Evolutionary conservation across 768 basidiomycete genomes (phyloP), one percentile per base, ranked within the genome.

Genomic region (Amanita inopinata): DNA sequence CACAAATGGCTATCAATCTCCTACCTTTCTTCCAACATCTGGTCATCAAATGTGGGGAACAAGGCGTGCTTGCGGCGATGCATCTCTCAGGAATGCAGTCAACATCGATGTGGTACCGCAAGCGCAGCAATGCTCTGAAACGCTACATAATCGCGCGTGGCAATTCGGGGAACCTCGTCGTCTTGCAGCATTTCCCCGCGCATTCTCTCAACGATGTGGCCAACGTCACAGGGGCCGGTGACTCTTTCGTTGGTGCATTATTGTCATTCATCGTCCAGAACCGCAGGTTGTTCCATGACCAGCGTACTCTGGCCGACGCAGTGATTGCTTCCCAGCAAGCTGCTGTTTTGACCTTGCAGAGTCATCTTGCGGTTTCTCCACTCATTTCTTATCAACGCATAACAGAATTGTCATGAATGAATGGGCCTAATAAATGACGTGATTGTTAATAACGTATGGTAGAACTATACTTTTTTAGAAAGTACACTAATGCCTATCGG

Each of bases 171-270:
- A 71, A 75, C 44, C 60, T 72, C 3, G 55, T 89, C 5, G 69
- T 86, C 4, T 35, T 93, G 22, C 77, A 79, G 31, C 84, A 92
- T 56, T 90, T 83, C 57, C 76, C 86, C 8, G 69, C 87, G 5
- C 51, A 71, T 12, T 55, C 59, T 1, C 48, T 65, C 11, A 61
- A 73, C 7, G 53, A 46, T 3, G 51, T 76, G 4, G 61, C 81
- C 15, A 92, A 82, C 50, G 87, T 89, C 6, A 97, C 93, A 0
- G 94, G 94, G 1, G 92, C 88, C 1, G 93, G 93, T 0, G 93
- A 97, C 61, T 82, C 87, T 2, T 73, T 96, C 18, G 91, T 87
- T 1, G 93, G 92, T 4, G 76, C 83, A 1, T 54, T 96, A 22
- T 59, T 93, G n/a, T 83, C 89, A 4, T 64, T 66, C 6, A 60